Conservation (phyloP, 192 early-diverging fungal species). For the Mortierella alpina region DNA sequence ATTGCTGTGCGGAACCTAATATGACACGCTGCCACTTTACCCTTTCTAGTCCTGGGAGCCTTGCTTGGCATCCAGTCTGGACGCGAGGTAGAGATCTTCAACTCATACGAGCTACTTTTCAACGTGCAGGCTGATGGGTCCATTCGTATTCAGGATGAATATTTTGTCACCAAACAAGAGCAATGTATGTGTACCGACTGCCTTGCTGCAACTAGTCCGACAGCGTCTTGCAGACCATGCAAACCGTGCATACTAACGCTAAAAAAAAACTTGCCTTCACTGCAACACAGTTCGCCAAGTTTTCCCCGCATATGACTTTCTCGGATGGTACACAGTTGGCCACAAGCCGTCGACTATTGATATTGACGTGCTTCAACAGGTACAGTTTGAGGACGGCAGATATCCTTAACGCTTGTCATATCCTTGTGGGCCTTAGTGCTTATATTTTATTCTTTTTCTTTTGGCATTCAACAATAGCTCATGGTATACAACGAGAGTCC, state of each 20-base stretch:
- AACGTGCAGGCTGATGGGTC: constrained; percentile 48
- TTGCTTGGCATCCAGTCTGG: constrained; percentile 80
- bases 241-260: too few species aligned
- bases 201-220: background rate
- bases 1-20: too few species aligned
- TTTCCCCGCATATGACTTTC: constrained; percentile 83
- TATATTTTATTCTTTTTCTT: constrained; percentile 2
- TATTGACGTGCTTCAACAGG: constrained; percentile 81
- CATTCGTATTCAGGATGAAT: constrained; percentile 68
- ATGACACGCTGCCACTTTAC: background rate
- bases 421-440: background rate
- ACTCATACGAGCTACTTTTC: constrained; percentile 83
- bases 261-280: too few species aligned
- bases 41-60: constrained; percentile 74
- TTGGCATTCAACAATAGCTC: constrained; percentile 60
- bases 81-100: constrained; percentile 86
- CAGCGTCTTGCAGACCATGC: background rate
- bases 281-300: constrained; percentile 76
- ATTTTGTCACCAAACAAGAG: constrained; percentile 79
- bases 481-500: constrained; percentile 78
- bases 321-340: constrained; percentile 90
- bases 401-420: background rate
- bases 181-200: constrained; percentile 66
- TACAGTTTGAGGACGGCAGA: constrained; percentile 13
- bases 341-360: constrained; percentile 67